These are phyloP conservation scores for Plasmodium chabaudi DNA, from an alignment of 169 alveolate genomes.

Conservation along the genomic window DNA sequence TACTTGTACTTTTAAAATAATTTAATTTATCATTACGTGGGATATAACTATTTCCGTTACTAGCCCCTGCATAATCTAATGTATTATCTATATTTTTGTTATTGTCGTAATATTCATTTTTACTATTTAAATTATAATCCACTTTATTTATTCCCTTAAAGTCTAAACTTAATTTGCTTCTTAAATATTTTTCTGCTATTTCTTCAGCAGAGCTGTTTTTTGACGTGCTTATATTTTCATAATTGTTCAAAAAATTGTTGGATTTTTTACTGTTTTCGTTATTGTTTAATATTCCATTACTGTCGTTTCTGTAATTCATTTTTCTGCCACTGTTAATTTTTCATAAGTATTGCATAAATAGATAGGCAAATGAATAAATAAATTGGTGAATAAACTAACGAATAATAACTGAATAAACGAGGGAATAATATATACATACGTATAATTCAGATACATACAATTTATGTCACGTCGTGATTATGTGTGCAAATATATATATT, in stretches of 20 bases:
- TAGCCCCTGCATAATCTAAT: background rate
- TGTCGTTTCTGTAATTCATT: conserved; percentile 23
- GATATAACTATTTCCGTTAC: background rate
- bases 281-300: conserved; percentile 3
- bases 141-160: conserved; percentile 31
- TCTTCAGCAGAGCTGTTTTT: conserved; percentile 70
- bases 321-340: conserved; percentile 2
- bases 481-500: background rate
- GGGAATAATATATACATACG: too few species aligned
- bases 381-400: background rate
- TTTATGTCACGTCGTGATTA: background rate
- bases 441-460: too few species aligned
- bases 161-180: conserved; percentile 51
- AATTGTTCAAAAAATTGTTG: conserved; percentile 12
- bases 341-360: background rate
- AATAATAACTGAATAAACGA: too few species aligned
- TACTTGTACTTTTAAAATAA: conserved; percentile 10
- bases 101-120: conserved; percentile 8
- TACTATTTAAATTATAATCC: conserved; percentile 12
- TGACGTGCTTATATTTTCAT: conserved; percentile 47
- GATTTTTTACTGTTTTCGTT: conserved; percentile 5
- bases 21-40: background rate
- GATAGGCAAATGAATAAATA: background rate
- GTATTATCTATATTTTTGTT: background rate
- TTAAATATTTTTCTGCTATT: conserved; percentile 72